Evolutionary conservation across 2,329 filamentous ascomycete genomes (phyloP), one percentile per base, ranked within the genome.

Genomic region (Aurifilum marmelostoma): DNA sequence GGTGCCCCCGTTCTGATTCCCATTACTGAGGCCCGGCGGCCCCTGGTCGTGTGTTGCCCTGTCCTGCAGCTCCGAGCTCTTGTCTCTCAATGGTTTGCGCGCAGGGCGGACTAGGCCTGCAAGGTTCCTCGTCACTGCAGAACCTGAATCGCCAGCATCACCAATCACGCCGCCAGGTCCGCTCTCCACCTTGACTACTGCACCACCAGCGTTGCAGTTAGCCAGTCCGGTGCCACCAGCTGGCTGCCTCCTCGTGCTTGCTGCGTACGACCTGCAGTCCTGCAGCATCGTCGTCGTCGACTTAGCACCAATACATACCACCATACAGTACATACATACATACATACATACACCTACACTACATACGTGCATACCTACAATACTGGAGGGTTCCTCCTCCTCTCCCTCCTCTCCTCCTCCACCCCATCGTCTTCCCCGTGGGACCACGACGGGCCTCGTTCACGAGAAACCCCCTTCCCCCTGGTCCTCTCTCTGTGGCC

Each of bases 151-250:
- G 29, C 32, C 63, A 50, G 47, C 47, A 66, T 68, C 59, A 63
- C 66, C 63, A 66, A 63, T 68, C 69, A 68, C 43, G 58, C 63
- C 34, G n/a, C 37, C 29, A 50, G 41, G 56, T 24, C 37, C 27
- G 24, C 69, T 62, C 69, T 56, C 69, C 69, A 65, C 69, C n/a
- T 16, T 60, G 5, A 34, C 21, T n/a, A 32, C 34, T 34, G 56
- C 59, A 64, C 66, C 67, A 66, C 63, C 67, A 63, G 37, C 54
- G 64, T 69, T 61, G 67, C 64, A 71, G 64, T 58, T 60, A 66
- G 50, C 69, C 69, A 71, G 52, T 71, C 65, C 67, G 60, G 69
- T 71, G 69, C 68, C 66, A 67, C 69, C 69, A 71, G 66, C 69
- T 71, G 69, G 67, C 69, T 66, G 61, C 54, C 69, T 69, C 43